Evolutionary conservation across 352 stramenopile species (phyloP).

Genomic region (Hyaloperonospora arabidopsidis): DNA sequence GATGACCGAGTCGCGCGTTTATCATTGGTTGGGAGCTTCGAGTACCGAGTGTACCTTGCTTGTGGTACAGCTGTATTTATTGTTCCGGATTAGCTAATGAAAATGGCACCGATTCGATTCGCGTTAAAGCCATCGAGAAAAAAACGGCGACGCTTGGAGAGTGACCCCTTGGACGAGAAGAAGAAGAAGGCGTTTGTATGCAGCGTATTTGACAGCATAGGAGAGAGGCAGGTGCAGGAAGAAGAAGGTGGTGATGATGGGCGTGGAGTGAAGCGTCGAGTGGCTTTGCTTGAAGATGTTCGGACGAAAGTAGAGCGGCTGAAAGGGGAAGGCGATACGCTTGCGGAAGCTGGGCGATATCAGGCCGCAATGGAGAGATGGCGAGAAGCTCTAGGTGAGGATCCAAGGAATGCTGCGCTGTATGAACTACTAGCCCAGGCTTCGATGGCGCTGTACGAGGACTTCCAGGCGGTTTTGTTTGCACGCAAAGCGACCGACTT

Average conservation of each 20-base stretch:
- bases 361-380: constrained; percentile 57
- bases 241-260: background rate
- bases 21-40: too few relatives aligned
- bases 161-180: background rate
- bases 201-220: constrained; percentile 9
- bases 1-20: too few relatives aligned
- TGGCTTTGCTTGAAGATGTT: constrained; percentile 50
- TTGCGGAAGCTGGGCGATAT: constrained; percentile 63
- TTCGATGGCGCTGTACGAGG: constrained; percentile 56
- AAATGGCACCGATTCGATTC: constrained; percentile 25
- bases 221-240: background rate
- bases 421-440: constrained; percentile 70
- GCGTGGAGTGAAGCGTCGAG: constrained; percentile 13
- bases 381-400: constrained; percentile 45
- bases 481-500: constrained; percentile 47
- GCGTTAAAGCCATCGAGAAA: constrained; percentile 28
- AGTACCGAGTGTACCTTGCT: too few relatives aligned
- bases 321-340: constrained; percentile 67
- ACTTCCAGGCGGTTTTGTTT: constrained; percentile 72
- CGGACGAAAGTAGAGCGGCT: constrained; percentile 48
- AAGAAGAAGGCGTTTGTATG: background rate
- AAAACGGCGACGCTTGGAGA: constrained; percentile 26
- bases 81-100: too few relatives aligned
- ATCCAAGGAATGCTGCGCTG: constrained; percentile 38
- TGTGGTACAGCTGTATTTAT: background rate